Base-by-base conservation (phyloP, 2,329 filamentous ascomycete species). In the Penicillium italicum region DNA sequence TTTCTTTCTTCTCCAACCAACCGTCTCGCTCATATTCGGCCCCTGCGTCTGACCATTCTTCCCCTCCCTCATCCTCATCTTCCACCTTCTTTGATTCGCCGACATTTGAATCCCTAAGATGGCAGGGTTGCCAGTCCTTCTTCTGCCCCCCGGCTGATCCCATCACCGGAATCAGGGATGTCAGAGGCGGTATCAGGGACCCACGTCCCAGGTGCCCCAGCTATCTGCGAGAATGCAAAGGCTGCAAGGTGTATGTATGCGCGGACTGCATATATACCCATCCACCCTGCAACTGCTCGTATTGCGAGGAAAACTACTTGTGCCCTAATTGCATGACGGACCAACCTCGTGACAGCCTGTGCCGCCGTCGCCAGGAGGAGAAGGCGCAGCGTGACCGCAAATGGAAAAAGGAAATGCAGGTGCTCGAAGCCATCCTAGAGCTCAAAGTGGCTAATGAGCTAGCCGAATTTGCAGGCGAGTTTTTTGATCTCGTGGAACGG, bases 71-170 rank as follows among this genome's bases (percentile, higher is more conserved):
- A n/a, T 74, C 75, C 1, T 74, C 71, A 18, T 65, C 72, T 3
- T 73, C 75, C 24, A 63, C 68, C 6, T 69, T 71, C 55, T 73
- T 70, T 57, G 69, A 76, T 47, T 69, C 72, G 26, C 57, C 72
- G 4, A 58, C 38, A 16, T 36, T 69, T n/a, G 71, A 74, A 34
- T 60, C 66, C 7, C 68, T 69, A 8, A 72, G 65, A 53, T 79
- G 77, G 77, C 72, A 74, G 64, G 77, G 77, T 18, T 80, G 77
- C 58, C 75, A 76, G 53, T 76, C 77, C 9, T 77, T 79, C 58
- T 78, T 78, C 61, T 80, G 77, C 54, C 75, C 77, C 0, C 69
- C 53, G 12, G 28, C 26, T 34, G 53, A 51, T 30, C 47, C 47
- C 20, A 45, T 51, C 41, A 51, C 47, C 22, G 47, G 46, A 28